These are phyloP conservation scores for Cladosporium sp. DNA, from an alignment of 2,329 filamentous ascomycete species.

Conservation along the genomic window DNA sequence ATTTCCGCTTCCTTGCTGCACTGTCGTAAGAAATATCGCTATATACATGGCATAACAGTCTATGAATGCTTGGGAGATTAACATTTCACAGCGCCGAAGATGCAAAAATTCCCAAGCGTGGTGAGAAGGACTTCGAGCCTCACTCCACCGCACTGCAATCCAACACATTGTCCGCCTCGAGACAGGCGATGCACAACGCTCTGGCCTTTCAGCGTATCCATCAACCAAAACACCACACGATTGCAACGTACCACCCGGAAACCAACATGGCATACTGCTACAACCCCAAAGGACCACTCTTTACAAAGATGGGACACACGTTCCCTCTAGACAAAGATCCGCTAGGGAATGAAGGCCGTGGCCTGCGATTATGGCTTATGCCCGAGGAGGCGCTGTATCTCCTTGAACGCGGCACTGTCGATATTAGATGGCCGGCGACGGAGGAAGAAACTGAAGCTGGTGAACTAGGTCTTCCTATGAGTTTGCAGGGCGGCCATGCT, in stretches of 20 bases:
- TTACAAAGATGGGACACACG: conserved; percentile 70
- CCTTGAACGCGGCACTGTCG: conserved; percentile 79
- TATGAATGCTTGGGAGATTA: conserved; percentile 1
- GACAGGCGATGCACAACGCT: conserved; percentile 83
- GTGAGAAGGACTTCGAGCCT: conserved; percentile 95
- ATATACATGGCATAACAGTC: not conserved
- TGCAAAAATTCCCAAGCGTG: conserved; percentile 71
- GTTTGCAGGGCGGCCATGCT: conserved; percentile 84
- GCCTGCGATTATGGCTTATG: conserved; percentile 63
- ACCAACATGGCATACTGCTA: conserved; percentile 58
- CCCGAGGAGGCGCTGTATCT: conserved; percentile 90
- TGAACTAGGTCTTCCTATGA: conserved; percentile 72
- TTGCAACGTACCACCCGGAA: conserved; percentile 71
- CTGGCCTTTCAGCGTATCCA: conserved; percentile 73
- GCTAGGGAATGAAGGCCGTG: conserved; percentile 24
- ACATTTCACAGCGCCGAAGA: conserved; percentile 25
- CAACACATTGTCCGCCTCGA: conserved; percentile 70
- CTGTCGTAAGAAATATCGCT: conserved; percentile 39
- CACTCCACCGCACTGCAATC: conserved; percentile 82
- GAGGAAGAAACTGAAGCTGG: conserved; percentile 39
- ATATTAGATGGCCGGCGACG: conserved; percentile 71
- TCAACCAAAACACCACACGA: conserved; percentile 57
- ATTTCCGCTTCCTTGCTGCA: conserved; percentile 70
- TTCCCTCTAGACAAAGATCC: conserved; percentile 49
- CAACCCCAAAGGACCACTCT: conserved; percentile 65